Base-by-base conservation (phyloP, 2,329 filamentous ascomycete species). In the Xylogone sp. region DNA sequence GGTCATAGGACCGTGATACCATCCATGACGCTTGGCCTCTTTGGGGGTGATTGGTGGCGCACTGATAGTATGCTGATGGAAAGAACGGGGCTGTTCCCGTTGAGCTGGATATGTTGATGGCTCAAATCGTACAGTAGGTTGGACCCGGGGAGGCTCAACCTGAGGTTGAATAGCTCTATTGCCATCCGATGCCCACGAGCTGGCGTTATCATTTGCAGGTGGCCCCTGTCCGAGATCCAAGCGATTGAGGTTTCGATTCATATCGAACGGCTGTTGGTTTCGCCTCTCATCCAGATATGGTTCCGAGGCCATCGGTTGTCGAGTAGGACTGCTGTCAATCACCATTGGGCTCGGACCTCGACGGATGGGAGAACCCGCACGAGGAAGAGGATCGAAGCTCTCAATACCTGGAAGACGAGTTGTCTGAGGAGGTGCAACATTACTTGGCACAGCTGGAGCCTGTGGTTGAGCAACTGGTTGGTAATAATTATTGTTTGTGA, bases 321-420 rank as follows among this genome's bases (percentile, higher is more conserved):
- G 60, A 60, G 43, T 69, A 59, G 53, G 63, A 16, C 34, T 39
- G 42, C 48, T 69, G 59, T 96, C 90, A 9, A 91, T 71, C 63
- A 87, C 81, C 88, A 94, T 92, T 0, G 90, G 88, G 48, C 88
- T 91, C 2, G 82, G 76, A 49, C 79, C 78, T 45, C 86, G 82
- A 46, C 82, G 78, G 1, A 82, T 79, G 7, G 86, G 83, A 0
- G 87, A 82, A 12, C 75, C 67, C 1, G 83, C 79, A 19, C 79
- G 80, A 52, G 81, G 86, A 21, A 88, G 75, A 51, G 89, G 85
- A 63, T 93, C 90, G 61, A 97, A 96, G 16, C 90, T 95, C 66
- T 96, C 90, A 58, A 97, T 97, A 13, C 92, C 91, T 1, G 92
- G 92, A 13, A 97, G 77, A 39, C 90, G 83, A 13, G 90, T 75